Conservation (phyloP, 2,329 filamentous ascomycete species). For the Biscogniauxia sp. region DNA sequence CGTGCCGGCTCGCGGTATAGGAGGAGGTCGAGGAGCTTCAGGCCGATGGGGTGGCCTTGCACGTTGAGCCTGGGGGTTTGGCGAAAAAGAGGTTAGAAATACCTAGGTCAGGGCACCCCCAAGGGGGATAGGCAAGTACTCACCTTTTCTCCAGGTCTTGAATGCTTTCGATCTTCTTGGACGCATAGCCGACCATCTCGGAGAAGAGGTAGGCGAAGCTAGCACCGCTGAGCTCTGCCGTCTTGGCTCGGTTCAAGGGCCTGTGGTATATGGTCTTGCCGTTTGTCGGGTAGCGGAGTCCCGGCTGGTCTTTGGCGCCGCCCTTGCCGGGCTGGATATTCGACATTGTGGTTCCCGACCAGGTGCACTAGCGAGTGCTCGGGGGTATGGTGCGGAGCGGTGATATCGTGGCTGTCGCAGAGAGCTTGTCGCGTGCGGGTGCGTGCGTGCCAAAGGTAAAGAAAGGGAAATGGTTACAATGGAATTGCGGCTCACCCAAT, state of each 20-base stretch:
- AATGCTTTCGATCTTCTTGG: conserved; percentile 85
- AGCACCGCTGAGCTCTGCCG: conserved; percentile 84
- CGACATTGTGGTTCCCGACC: conserved; percentile 39
- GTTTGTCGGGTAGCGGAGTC: conserved; percentile 84
- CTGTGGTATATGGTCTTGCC: conserved; percentile 98
- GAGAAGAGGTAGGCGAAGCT: conserved; percentile 95
- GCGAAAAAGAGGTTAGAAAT: conserved; percentile 6
- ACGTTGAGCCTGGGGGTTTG: conserved; percentile 67
- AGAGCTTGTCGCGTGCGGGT: not conserved
- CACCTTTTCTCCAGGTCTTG: conserved; percentile 90
- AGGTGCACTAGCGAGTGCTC: not conserved
- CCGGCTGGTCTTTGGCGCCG: conserved; percentile 49
- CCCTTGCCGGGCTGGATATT: conserved; percentile 49
- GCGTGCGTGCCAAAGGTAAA: not conserved
- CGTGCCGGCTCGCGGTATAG: conserved; percentile 76
- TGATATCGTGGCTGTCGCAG: not conserved
- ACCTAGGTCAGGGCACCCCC: not conserved
- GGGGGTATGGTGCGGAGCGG: not conserved
- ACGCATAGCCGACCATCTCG: conserved; percentile 95
- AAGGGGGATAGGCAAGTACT: conserved; percentile 19
- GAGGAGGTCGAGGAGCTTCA: conserved; percentile 92
- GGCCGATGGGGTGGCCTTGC: conserved; percentile 90
- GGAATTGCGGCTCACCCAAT: not conserved
- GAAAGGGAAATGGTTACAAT: not conserved
- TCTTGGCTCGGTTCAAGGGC: conserved; percentile 85